phyloP scores from a whole-genome alignment of 805 yeast species.

The Candida taoyuanica region DNA sequence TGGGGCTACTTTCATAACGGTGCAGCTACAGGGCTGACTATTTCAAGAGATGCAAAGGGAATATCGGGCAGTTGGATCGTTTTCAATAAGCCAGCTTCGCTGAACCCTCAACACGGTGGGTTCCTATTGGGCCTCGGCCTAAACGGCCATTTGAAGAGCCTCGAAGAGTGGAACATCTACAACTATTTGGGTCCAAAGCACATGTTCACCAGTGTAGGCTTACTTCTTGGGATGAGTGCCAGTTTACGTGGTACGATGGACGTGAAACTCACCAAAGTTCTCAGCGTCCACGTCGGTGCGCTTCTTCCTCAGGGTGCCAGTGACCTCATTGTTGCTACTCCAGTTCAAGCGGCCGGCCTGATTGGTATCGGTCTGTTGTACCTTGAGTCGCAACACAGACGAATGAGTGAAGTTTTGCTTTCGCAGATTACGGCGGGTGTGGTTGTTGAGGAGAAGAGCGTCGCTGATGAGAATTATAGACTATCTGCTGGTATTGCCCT shows the following conservation, averaged over 20 bases:
- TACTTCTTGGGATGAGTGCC: conserved; percentile 89
- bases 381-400: conserved; percentile 69
- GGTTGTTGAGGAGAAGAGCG: conserved; percentile 46
- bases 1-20: conserved; percentile 96
- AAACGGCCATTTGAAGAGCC: conserved; percentile 74
- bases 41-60: conserved; percentile 62
- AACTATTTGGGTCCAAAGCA: conserved; percentile 90
- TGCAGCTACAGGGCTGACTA: conserved; percentile 76
- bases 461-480: conserved; percentile 74
- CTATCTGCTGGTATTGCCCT: conserved; percentile 84
- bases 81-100: conserved; percentile 60
- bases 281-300: conserved; percentile 91
- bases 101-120: conserved; percentile 89
- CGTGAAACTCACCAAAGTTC: conserved; percentile 78
- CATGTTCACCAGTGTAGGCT: conserved; percentile 76
- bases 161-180: conserved; percentile 96
- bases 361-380: conserved; percentile 87
- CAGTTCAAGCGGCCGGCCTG: conserved; percentile 88
- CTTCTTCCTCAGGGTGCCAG: conserved; percentile 87
- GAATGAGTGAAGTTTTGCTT: conserved; percentile 77
- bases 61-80: conserved; percentile 89
- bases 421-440: conserved; percentile 61
- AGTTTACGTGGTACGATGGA: conserved; percentile 81
- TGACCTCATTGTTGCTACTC: conserved; percentile 75
- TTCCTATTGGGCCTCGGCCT: conserved; percentile 88